A percentile compares a stretch with the other conserved stretches of the same genome.
These are phyloP conservation scores for Boletus edulis DNA, from an alignment of 768 basidiomycete genomes.

Conservation along the genomic window DNA sequence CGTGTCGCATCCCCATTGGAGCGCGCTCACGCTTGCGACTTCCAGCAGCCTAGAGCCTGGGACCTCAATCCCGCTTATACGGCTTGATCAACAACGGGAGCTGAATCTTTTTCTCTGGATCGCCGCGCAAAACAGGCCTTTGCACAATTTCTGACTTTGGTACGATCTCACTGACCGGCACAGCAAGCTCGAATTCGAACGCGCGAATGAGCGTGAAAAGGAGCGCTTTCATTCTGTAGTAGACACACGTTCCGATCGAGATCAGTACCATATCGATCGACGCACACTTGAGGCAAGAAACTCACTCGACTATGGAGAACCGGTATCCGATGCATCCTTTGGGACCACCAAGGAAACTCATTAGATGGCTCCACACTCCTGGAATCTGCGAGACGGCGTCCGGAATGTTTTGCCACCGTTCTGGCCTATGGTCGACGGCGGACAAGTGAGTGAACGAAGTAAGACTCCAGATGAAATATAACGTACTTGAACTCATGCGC, in stretches of 20 bases:
- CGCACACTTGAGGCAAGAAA: conserved; percentile 1
- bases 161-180: conserved; percentile 4
- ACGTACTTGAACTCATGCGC: conserved; percentile 56
- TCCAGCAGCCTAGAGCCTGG: no score
- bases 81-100: conserved; percentile 10
- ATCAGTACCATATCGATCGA: neutral
- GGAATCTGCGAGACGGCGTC: conserved; percentile 46
- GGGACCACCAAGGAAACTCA: conserved; percentile 65
- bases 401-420: conserved; percentile 56
- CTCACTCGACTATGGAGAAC: conserved; percentile 60
- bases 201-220: conserved; percentile 8
- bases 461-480: neutral
- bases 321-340: conserved; percentile 68
- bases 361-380: conserved; percentile 57
- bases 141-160: neutral
- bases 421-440: conserved; percentile 43
- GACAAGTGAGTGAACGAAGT: neutral
- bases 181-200: conserved; percentile 10
- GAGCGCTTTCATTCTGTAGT: conserved; percentile 6
- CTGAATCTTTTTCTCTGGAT: neutral
- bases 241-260: neutral
- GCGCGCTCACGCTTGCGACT: no score
- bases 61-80: neutral
- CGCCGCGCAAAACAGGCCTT: conserved; percentile 5
- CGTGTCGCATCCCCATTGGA: no score